phyloP scores from a whole-genome alignment of 164 flowering plant species.

The Brasenia schreberi region DNA sequence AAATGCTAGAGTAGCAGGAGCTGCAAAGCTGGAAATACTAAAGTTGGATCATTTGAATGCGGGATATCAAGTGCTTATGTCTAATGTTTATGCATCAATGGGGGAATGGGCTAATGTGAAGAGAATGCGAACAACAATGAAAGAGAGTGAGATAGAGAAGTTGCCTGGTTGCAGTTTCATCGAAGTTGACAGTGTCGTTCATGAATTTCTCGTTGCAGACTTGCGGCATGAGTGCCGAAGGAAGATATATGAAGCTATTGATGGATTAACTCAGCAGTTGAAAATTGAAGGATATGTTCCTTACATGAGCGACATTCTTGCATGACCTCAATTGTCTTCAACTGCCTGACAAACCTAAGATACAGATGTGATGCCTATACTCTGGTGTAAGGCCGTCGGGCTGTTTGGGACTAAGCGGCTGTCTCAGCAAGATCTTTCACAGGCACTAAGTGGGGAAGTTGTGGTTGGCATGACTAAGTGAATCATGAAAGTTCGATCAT shows the following conservation, averaged over 20 bases:
- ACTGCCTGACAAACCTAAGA: no score
- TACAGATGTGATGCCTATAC: no score
- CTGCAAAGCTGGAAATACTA: constrained; percentile 18
- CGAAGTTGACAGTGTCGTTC: constrained; percentile 26
- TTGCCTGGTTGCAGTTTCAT: constrained; percentile 49
- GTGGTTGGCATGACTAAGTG: no score
- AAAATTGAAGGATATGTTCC: constrained; percentile 9
- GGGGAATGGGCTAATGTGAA: constrained; percentile 27
- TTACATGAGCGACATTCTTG: not conserved
- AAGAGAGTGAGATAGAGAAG: constrained; percentile 28
- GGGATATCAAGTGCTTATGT: constrained; percentile 24
- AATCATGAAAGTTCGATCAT: no score
- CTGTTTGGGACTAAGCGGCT: no score
- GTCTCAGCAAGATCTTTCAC: no score
- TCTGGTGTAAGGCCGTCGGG: no score
- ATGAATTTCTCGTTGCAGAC: constrained; percentile 39
- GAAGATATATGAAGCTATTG: constrained; percentile 22
- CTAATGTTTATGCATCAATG: constrained; percentile 31
- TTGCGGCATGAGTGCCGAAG: constrained; percentile 19
- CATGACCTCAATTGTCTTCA: no score
- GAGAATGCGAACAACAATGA: constrained; percentile 20
- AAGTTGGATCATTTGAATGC: constrained; percentile 38
- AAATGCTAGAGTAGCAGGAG: constrained; percentile 17
- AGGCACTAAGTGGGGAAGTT: no score
- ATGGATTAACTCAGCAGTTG: constrained; percentile 21